Evolutionary conservation across 352 stramenopile species (phyloP), one percentile per base, ranked within the genome.

Genomic region (Phytopythium sindhum): DNA sequence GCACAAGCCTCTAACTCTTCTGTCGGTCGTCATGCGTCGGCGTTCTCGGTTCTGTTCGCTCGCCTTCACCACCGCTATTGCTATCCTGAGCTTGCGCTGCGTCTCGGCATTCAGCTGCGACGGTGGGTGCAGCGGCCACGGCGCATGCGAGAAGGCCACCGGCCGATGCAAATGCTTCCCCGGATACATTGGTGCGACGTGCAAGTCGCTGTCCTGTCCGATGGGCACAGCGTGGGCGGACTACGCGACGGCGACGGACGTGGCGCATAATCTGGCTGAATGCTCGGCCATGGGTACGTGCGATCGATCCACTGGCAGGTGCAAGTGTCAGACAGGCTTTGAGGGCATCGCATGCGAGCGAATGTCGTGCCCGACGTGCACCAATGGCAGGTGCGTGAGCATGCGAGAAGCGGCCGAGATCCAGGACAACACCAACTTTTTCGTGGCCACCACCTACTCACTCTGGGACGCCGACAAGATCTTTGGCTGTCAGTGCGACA

Each of bases 201-300:
- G 86, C 65, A 77, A 78, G 42, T 74, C 65, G 0, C 70, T 63
- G 60, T 65, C 74, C 28, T 93, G 84, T 66, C 82, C 82, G 4
- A 72, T 73, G 39, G 78, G 62, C 11, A 55, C 61, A 10, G 80
- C 85, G 3, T 94, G 81, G 86, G 74, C 72, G 15, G 86, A 93
- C 75, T 85, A 81, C 64, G 75, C 86, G 23, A 79, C 50, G n/a
- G 68, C 48, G 35, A 64, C 63, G 2, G 77, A 91, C 63, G 74
- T 64, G 37, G 91, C 90, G 15, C 93, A 98, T 67, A 79, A 77
- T 48, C 66, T 78, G 35, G 80, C 74, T 14, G 91, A 98, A 64
- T 98, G 92, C 64, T 90, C 79, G 50, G 85, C 87, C 61, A 91
- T 90, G 75, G 92, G 92, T 50, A 42, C 74, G 26, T 98, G 92